These are phyloP conservation scores for Suillus alpinus DNA, from an alignment of 768 basidiomycete species.

Conservation along the genomic window DNA sequence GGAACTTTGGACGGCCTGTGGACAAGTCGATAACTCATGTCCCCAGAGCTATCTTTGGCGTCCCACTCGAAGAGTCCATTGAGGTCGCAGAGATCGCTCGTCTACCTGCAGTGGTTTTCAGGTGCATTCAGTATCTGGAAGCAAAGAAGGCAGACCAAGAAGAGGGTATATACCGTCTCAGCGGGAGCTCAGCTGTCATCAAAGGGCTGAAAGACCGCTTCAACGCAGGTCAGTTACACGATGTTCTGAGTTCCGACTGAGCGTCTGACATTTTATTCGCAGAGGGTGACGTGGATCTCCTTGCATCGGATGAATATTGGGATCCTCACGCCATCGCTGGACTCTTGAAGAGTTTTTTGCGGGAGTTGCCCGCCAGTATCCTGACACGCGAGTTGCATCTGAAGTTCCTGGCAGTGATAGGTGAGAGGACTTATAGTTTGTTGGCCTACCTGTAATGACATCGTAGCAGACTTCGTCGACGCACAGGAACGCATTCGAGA, in stretches of 20 bases:
- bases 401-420: slow-evolving; percentile 88
- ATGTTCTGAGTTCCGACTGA: slow-evolving; percentile 7
- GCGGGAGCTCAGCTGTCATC: slow-evolving; percentile 93
- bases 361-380: slow-evolving; percentile 91
- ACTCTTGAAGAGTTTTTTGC: slow-evolving; percentile 87
- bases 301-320: slow-evolving; percentile 88
- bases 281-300: slow-evolving; percentile 96
- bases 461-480: slow-evolving; percentile 75
- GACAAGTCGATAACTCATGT: slow-evolving; percentile 39
- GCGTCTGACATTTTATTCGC: slow-evolving; percentile 15
- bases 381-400: slow-evolving; percentile 90
- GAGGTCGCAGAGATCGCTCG: slow-evolving; percentile 87
- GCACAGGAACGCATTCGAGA: slow-evolving; percentile 86
- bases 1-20: slow-evolving; percentile 79
- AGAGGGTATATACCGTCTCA: slow-evolving; percentile 96
- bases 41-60: slow-evolving; percentile 83
- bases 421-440: slow-evolving; percentile 45
- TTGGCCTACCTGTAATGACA: slow-evolving; percentile 13
- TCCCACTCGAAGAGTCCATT: slow-evolving; percentile 82
- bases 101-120: slow-evolving; percentile 92
- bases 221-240: slow-evolving; percentile 65
- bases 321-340: slow-evolving; percentile 98
- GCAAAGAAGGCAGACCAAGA: slow-evolving; percentile 92
- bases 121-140: slow-evolving; percentile 94
- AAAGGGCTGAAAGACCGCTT: slow-evolving; percentile 91